These are phyloP conservation scores for Fraxinus quadrangulata DNA, from an alignment of 257 asterid species.

Conservation along the genomic window DNA sequence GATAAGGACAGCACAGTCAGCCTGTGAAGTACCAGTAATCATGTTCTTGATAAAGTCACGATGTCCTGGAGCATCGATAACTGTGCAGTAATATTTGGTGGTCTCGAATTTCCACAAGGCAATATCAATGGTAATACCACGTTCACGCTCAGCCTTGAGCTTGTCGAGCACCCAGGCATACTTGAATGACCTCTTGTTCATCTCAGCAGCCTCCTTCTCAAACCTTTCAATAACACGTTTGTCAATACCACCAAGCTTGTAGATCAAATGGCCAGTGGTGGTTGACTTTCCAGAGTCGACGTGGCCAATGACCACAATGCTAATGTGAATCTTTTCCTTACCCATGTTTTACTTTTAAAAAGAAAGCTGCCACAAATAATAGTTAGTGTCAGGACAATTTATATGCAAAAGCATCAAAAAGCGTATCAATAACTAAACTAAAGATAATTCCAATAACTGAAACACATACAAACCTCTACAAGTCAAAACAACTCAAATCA, in stretches of 20 bases:
- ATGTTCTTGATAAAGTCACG: constrained; percentile 86
- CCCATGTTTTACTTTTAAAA: constrained; percentile 27
- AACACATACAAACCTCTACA: too few species aligned
- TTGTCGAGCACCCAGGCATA: constrained; percentile 91
- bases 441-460: too few species aligned
- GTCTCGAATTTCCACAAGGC: constrained; percentile 94
- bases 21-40: constrained; percentile 91
- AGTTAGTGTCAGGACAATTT: too few species aligned
- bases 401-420: too few species aligned
- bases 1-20: constrained; percentile 82
- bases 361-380: background rate
- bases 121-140: constrained; percentile 83
- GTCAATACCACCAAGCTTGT: constrained; percentile 87
- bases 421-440: too few species aligned
- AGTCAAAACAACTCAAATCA: too few species aligned
- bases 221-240: constrained; percentile 87
- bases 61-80: constrained; percentile 88
- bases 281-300: constrained; percentile 57
- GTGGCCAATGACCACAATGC: constrained; percentile 56
- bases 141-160: constrained; percentile 91
- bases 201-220: constrained; percentile 89
- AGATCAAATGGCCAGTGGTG: constrained; percentile 60
- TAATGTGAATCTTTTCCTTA: constrained; percentile 46
- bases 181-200: constrained; percentile 89
- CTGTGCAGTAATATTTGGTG: constrained; percentile 86